These are phyloP conservation scores for Cardamine chenopodiifolia DNA, from an alignment of 345 rosid species.

Conservation along the genomic window DNA sequence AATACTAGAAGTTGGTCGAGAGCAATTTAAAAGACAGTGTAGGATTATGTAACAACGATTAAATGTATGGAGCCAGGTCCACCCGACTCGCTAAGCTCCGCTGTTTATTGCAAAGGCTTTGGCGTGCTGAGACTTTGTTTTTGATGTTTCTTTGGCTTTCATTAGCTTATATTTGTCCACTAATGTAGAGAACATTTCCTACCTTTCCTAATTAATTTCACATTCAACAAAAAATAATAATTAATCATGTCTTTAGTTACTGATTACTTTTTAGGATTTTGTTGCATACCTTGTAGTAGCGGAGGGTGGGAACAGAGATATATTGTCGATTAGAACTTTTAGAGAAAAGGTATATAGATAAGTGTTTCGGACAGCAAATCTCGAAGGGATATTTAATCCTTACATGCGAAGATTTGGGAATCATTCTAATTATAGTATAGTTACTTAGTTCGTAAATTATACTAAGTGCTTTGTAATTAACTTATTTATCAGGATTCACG, in stretches of 20 bases:
- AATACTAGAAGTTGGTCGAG: no score
- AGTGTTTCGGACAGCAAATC: conserved; percentile 31
- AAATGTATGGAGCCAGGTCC: no score
- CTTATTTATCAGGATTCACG: conserved; percentile 11
- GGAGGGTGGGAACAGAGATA: conserved; percentile 19
- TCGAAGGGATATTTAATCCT: conserved; percentile 21
- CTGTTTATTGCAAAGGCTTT: no score
- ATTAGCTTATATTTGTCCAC: neutral
- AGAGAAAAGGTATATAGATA: neutral
- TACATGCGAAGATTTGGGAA: conserved; percentile 33
- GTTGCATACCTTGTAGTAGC: neutral
- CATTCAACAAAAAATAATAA: neutral
- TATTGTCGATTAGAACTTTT: neutral
- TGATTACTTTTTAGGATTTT: neutral
- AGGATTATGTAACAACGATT: no score
- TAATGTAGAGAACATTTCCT: neutral
- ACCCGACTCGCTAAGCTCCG: neutral
- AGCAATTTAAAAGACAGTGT: no score
- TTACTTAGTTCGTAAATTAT: conserved; percentile 29
- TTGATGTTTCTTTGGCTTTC: no score
- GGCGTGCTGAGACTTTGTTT: no score
- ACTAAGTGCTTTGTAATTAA: conserved; percentile 28
- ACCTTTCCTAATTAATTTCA: neutral
- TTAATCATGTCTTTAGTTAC: neutral
- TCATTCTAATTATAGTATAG: conserved; percentile 18